Conservation (phyloP, 176 grass and related monocot species). For the Raddia distichophylla region DNA sequence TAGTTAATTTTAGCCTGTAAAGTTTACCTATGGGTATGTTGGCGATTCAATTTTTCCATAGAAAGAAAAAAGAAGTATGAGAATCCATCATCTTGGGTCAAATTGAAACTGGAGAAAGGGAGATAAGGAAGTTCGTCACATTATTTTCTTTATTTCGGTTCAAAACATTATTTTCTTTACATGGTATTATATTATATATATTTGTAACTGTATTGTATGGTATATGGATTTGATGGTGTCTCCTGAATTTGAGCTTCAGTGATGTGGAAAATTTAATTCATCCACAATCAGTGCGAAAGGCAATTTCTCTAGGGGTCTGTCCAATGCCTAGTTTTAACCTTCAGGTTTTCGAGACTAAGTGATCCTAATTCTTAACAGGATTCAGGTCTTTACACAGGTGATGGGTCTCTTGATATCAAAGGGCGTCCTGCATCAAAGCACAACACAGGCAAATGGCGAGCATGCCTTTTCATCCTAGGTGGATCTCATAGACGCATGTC, state of each 20-base stretch:
- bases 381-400: slow-evolving; percentile 47
- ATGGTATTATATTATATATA: neutral
- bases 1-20: neutral
- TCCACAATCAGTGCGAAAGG: neutral
- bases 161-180: too few relatives aligned
- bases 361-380: slow-evolving; percentile 40
- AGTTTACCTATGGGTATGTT: neutral
- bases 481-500: slow-evolving; percentile 8
- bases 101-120: neutral
- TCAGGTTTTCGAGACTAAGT: slow-evolving; percentile 1
- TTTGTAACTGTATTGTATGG: neutral
- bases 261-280: neutral
- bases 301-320: neutral
- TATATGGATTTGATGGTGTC: neutral
- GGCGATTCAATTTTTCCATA: neutral
- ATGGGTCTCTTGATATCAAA: slow-evolving; percentile 60
- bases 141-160: too few relatives aligned
- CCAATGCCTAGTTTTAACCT: neutral
- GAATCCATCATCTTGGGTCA: neutral
- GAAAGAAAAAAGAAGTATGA: neutral
- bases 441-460: slow-evolving; percentile 65
- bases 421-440: slow-evolving; percentile 52
- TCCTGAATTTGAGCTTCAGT: neutral
- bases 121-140: neutral
- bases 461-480: slow-evolving; percentile 72